These are phyloP conservation scores for Jaapia argillacea DNA, from an alignment of 768 basidiomycete genomes.

Conservation along the genomic window DNA sequence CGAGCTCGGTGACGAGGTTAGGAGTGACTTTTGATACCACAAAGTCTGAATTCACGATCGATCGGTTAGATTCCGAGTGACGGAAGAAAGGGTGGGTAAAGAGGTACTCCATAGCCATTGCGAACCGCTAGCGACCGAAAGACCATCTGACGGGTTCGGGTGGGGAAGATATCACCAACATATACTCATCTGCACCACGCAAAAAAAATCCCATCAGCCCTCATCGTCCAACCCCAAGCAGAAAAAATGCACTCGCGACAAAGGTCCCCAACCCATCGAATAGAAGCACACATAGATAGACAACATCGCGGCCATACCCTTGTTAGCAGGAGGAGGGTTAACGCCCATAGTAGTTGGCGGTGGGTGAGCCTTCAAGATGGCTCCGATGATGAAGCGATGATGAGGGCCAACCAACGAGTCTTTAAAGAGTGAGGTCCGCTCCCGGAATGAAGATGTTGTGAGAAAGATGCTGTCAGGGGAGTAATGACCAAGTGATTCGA, in stretches of 20 bases:
- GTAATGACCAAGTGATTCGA: slow-evolving; percentile 61
- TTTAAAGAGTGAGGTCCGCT: slow-evolving; percentile 60
- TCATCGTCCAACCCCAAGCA: too few species aligned
- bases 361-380: slow-evolving; percentile 73
- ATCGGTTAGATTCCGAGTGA: not conserved
- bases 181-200: slow-evolving; percentile 37
- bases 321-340: slow-evolving; percentile 35
- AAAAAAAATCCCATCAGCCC: not conserved
- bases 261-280: slow-evolving; percentile 76
- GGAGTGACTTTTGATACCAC: slow-evolving; percentile 67
- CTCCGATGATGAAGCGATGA: slow-evolving; percentile 77
- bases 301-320: slow-evolving; percentile 80
- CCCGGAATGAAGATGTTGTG: too few species aligned
- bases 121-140: slow-evolving; percentile 62
- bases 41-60: slow-evolving; percentile 38
- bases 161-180: slow-evolving; percentile 81
- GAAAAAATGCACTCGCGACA: slow-evolving; percentile 42
- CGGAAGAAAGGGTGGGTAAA: not conserved
- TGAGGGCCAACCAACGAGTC: slow-evolving; percentile 72
- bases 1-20: slow-evolving; percentile 44
- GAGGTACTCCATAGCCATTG: slow-evolving; percentile 78
- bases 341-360: slow-evolving; percentile 26
- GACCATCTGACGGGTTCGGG: slow-evolving; percentile 70
- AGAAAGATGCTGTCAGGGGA: too few species aligned
- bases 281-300: slow-evolving; percentile 87